phyloP scores from a whole-genome alignment of 2,329 filamentous ascomycete genomes.

The Apiospora arundinis region DNA sequence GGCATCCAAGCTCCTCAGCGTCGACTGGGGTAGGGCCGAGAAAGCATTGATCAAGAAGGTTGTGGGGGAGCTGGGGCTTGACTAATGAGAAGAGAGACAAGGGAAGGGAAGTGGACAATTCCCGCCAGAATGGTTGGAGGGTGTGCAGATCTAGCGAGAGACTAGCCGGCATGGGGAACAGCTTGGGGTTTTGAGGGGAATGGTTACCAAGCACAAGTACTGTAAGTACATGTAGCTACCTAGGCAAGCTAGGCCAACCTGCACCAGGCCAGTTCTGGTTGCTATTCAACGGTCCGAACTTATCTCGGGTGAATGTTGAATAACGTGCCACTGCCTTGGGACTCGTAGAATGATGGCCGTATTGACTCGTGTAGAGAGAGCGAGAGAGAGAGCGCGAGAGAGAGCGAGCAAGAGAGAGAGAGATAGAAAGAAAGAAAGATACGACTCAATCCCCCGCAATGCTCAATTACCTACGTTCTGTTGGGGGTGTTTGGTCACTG shows the following conservation, averaged over 20 bases:
- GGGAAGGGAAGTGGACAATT: neutral
- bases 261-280: neutral
- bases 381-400: neutral
- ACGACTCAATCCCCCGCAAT: no score
- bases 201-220: neutral
- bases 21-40: slow-evolving; percentile 64
- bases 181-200: no score
- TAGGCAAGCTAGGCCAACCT: neutral
- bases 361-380: neutral
- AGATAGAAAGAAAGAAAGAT: no score
- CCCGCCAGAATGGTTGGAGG: slow-evolving; percentile 3
- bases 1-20: slow-evolving; percentile 49
- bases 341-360: neutral
- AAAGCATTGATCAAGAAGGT: slow-evolving; percentile 52
- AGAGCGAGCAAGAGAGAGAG: no score
- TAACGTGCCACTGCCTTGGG: neutral
- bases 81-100: neutral
- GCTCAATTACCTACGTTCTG: no score
- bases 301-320: neutral
- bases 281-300: neutral
- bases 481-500: neutral
- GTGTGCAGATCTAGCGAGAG: neutral
- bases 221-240: no score
- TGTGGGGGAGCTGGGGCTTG: slow-evolving; percentile 37
- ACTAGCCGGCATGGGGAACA: neutral